Base-by-base conservation (phyloP, 2,329 filamentous ascomycete species). In the Diaporthe vaccinii region DNA sequence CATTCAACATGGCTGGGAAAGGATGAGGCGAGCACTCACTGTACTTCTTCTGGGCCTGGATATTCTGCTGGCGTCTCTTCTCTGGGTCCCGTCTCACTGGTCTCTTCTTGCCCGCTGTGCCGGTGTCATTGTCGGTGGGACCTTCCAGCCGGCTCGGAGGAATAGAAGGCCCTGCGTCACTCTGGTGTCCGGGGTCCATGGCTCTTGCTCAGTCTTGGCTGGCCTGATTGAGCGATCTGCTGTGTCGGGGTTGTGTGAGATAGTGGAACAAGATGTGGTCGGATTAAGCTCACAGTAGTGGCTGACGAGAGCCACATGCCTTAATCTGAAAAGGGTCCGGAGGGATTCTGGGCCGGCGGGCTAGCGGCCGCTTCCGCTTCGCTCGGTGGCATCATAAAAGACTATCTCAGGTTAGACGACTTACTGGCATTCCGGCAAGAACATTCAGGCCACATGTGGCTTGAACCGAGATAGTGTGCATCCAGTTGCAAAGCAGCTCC, bases 1-100 rank as follows among this genome's bases (percentile, higher is more conserved):
- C 17, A 55, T 15, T 10, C 5, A n/a, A 20, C 4, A 25, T 9
- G 39, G 4, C 4, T 10, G 4, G 51, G 2, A 72, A 20, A 9
- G 51, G n/a, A 17, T 22, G 4, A 3, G 28, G 17, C 28, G 10
- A 39, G 1, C 9, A 77, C 79, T 76, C 49, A 80, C 79, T 75
- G 55, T 80, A 80, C 44, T 78, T 79, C 72, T 78, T 77, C 59
- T 80, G 79, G 10, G 79, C 79, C 57, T 78, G 76, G 17, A 79
- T 72, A 22, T 80, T 80, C 73, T 80, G 79, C 51, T 76, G 78
- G 9, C 79, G 75, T 70, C 79, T 75, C 74, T 78, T 80, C 75
- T 80, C 79, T 22, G 78, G 78, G 36, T 79, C 78, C 1, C 78
- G 75, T 28, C 78, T 77, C 25, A 75, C 73, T 1, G 71, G 71